These are phyloP conservation scores for Pseudogymnoascus pannorum DNA, from an alignment of 2,329 filamentous ascomycete genomes.

Conservation along the genomic window DNA sequence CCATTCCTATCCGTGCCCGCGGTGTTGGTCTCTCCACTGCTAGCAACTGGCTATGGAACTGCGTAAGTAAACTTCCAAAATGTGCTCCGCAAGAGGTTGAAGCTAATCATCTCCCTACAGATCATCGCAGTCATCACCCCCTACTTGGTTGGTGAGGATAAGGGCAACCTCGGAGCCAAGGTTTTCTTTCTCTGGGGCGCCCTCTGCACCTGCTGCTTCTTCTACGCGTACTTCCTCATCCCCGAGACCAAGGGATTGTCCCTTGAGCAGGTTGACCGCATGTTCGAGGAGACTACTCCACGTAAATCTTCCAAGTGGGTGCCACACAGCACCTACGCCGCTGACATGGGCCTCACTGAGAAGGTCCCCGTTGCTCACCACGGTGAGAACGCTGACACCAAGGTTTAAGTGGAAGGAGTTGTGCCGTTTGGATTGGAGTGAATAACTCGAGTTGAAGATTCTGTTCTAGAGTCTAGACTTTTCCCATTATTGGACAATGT, in stretches of 20 bases:
- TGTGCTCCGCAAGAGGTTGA: constrained; percentile 28
- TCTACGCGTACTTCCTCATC: constrained; percentile 52
- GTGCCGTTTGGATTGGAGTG: not conserved
- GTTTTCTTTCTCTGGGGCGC: constrained; percentile 49
- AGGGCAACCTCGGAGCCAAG: constrained; percentile 12
- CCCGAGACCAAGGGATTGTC: constrained; percentile 67
- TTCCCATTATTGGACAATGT: not conserved
- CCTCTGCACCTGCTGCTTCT: constrained; percentile 45
- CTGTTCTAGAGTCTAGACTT: not conserved
- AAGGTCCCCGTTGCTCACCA: not conserved
- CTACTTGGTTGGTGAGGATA: constrained; percentile 59
- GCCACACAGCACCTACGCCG: constrained; percentile 24
- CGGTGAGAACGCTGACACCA: not conserved
- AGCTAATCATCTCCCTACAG: not conserved
- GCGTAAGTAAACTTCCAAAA: constrained; percentile 32
- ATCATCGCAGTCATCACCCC: constrained; percentile 60
- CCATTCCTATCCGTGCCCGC: constrained; percentile 78
- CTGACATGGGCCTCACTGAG: constrained; percentile 18
- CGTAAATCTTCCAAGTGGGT: constrained; percentile 26
- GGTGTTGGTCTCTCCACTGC: constrained; percentile 82
- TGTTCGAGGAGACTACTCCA: constrained; percentile 42
- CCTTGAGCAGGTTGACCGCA: constrained; percentile 63
- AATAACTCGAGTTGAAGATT: not conserved
- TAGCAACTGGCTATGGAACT: constrained; percentile 90
- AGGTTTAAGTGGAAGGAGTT: not conserved